Evolutionary conservation across 352 stramenopile genomes (phyloP), one percentile per base, ranked within the genome.

Genomic region (Globisporangium abappressorium): DNA sequence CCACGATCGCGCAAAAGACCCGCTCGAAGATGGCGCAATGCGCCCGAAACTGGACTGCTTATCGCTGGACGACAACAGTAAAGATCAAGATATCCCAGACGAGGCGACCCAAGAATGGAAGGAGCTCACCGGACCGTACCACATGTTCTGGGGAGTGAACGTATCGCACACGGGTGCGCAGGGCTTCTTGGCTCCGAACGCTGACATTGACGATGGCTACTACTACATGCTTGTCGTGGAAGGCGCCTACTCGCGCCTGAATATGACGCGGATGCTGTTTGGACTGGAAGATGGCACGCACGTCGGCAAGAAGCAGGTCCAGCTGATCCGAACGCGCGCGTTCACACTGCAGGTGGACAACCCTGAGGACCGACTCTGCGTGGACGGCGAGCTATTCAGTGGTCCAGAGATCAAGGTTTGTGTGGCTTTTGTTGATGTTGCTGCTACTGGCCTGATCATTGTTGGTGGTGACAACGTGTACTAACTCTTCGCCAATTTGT

Each of bases 61-160:
- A 24, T 51, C 75, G 0, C 54, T 70, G 41, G 68, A 72, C 18
- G 30, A 33, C 6, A 54, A 15, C 30, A 46, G 24, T 14, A 47
- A 49, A 47, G n/a, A 47, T 30, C 20, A 33, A 30, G 22, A 74
- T 43, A 46, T 63, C 1, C 53, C 33, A 33, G 60, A 66, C 14
- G 28, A 77, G 15, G 54, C 59, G 38, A 38, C 28, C 15, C 36
- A 63, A 20, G 22, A 61, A 55, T 84, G 77, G 77, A 64, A 74
- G 56, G 75, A 79, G 38, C 75, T 90, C 56, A 65, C 78, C 28
- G 80, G 80, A 0, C 68, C 66, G 15, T 91, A 88, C 66, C 74
- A 75, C 65, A 79, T 91, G 70, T 82, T 90, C 62, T 91, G 83
- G 82, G 69, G 70, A 24, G 81, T 85, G 70, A 90, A 85, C 56